phyloP scores from a whole-genome alignment of 2,329 filamentous ascomycete genomes.

The Reticulascus tulasneorum region DNA sequence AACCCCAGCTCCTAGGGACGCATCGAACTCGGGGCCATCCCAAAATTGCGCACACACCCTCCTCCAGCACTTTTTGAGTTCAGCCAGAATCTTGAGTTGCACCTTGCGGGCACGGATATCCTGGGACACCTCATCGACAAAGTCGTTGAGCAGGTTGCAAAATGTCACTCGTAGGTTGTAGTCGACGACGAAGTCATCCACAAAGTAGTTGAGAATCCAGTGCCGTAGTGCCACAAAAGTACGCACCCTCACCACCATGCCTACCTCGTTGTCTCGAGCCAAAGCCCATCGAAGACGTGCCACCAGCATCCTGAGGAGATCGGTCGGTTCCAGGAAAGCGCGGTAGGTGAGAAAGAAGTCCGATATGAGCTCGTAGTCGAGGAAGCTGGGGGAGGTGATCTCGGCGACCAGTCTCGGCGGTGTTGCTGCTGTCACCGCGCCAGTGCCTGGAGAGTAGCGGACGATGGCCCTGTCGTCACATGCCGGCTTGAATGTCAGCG shows the following conservation, averaged over 20 bases:
- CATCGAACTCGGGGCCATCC: slow-evolving; percentile 68
- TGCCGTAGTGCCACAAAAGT: slow-evolving; percentile 94
- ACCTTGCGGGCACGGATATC: slow-evolving; percentile 44
- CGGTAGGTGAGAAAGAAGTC: slow-evolving; percentile 98
- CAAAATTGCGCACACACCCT: slow-evolving; percentile 86
- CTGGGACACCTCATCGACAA: slow-evolving; percentile 51
- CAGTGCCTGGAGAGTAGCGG: slow-evolving; percentile 67
- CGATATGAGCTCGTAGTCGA: slow-evolving; percentile 94
- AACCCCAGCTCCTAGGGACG: slow-evolving; percentile 56
- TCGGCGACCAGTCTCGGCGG: slow-evolving; percentile 89
- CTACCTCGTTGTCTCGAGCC: slow-evolving; percentile 72
- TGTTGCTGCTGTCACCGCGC: slow-evolving; percentile 82
- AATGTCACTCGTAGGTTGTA: slow-evolving; percentile 71
- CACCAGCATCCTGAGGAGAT: slow-evolving; percentile 79
- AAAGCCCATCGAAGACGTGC: slow-evolving; percentile 86
- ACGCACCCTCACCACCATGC: slow-evolving; percentile 89
- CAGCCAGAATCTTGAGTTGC: slow-evolving; percentile 79
- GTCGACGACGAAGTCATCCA: slow-evolving; percentile 84
- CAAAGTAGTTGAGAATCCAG: slow-evolving; percentile 97
- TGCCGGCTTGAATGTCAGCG: slow-evolving; percentile 71
- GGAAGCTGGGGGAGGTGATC: slow-evolving; percentile 91
- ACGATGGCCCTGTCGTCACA: slow-evolving; percentile 79
- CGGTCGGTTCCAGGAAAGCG: slow-evolving; percentile 71
- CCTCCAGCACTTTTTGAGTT: slow-evolving; percentile 97
- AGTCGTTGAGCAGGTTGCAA: slow-evolving; percentile 73